Percentiles rank a stretch among this genome's conserved stretches.
phyloP scores from a whole-genome alignment of 805 yeast genomes.

The Zygoascus tannicola region DNA sequence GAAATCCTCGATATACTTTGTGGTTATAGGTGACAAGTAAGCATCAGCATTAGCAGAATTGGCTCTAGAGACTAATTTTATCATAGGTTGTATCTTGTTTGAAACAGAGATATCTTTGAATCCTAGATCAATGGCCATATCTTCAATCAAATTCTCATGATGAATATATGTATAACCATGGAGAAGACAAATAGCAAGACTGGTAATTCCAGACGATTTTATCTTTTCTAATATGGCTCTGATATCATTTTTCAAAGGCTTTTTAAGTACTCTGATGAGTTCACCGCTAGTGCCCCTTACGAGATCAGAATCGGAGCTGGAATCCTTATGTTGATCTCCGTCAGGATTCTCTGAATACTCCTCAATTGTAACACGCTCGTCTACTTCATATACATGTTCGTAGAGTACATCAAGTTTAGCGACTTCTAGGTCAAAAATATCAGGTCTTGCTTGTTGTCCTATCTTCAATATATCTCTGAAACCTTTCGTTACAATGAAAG shows the following conservation, averaged over 20 bases:
- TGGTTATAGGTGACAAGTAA: constrained; percentile 70
- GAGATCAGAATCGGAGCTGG: constrained; percentile 21
- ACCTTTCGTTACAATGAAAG: constrained; percentile 79
- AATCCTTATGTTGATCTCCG: background rate
- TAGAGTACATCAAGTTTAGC: constrained; percentile 63
- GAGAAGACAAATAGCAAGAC: constrained; percentile 61
- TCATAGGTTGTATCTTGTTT: constrained; percentile 65
- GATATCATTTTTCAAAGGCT: constrained; percentile 40
- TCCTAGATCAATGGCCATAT: constrained; percentile 55
- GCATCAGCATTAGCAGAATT: constrained; percentile 77
- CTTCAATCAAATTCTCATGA: constrained; percentile 55
- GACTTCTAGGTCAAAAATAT: constrained; percentile 76
- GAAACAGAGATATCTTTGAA: constrained; percentile 63
- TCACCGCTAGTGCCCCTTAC: constrained; percentile 62
- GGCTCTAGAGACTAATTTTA: constrained; percentile 64
- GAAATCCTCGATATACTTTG: constrained; percentile 52
- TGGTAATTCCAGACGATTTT: constrained; percentile 49
- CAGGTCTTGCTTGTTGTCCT: constrained; percentile 89
- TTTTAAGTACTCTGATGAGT: constrained; percentile 45
- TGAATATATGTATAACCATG: constrained; percentile 67
- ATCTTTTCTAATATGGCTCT: constrained; percentile 35
- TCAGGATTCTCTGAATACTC: constrained; percentile 68
- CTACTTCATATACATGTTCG: constrained; percentile 69
- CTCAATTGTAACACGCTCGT: constrained; percentile 82
- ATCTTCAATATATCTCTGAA: constrained; percentile 73